Percentiles rank a stretch among this genome's conserved stretches.
These are phyloP conservation scores for Adansonia rubrostipa DNA, from an alignment of 441 rosid genomes.

Conservation along the genomic window DNA sequence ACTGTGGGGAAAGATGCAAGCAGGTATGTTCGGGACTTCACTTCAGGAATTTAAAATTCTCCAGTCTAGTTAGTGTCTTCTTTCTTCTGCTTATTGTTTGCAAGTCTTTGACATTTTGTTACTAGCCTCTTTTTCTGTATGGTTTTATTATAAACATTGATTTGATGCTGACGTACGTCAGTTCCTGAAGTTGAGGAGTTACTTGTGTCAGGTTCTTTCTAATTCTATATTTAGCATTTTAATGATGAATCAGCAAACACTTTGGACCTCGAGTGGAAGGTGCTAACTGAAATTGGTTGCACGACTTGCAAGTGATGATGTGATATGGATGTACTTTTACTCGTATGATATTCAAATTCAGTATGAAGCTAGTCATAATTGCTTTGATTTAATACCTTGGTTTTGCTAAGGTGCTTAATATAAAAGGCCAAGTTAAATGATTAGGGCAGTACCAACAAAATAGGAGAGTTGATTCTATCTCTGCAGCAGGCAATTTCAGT, in stretches of 20 bases:
- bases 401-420: not conserved
- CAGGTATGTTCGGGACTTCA: constrained; percentile 51
- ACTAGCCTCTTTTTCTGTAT: not conserved
- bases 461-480: not conserved
- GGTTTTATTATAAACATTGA: not conserved
- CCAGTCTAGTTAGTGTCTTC: not conserved
- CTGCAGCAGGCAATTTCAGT: not conserved
- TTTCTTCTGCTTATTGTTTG: constrained; percentile 4
- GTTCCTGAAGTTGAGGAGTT: constrained; percentile 6
- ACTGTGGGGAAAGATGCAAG: constrained; percentile 44
- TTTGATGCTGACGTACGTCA: constrained; percentile 1
- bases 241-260: not conserved
- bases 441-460: not conserved
- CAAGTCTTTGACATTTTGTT: not conserved
- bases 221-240: not conserved
- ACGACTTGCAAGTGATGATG: not conserved
- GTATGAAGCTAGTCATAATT: not conserved
- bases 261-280: not conserved
- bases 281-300: constrained; percentile 4
- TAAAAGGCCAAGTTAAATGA: not conserved
- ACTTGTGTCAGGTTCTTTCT: not conserved
- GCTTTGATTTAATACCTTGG: not conserved
- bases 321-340: not conserved
- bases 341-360: not conserved
- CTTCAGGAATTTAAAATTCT: constrained; percentile 14